phyloP scores from a whole-genome alignment of 257 asterid species.

The Primulina eburnea region DNA sequence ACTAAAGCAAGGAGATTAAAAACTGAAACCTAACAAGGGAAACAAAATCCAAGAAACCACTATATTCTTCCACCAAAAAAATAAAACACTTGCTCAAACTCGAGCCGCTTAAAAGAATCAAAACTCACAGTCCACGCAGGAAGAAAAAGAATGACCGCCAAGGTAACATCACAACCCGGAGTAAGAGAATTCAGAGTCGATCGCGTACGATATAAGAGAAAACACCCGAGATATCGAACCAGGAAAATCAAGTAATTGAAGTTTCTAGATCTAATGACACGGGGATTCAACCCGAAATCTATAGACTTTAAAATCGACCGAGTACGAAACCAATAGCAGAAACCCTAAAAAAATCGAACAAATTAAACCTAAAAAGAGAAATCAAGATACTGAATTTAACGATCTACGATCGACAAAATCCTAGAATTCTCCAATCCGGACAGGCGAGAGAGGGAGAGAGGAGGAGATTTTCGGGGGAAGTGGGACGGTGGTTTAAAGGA shows the following conservation, averaged over 20 bases:
- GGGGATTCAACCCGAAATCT: slow-evolving; percentile 8
- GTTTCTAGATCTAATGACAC: neutral
- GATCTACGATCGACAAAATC: slow-evolving; percentile 24
- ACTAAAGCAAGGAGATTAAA: slow-evolving; percentile 34
- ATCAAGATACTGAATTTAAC: slow-evolving; percentile 6
- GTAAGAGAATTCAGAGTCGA: slow-evolving; percentile 21
- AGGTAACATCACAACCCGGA: slow-evolving; percentile 15
- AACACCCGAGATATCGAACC: neutral
- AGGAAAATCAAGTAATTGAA: neutral
- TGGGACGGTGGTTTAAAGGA: neutral
- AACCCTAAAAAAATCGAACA: slow-evolving; percentile 28
- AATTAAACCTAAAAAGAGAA: slow-evolving; percentile 8
- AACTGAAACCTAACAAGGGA: slow-evolving; percentile 28
- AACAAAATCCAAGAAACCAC: slow-evolving; percentile 6
- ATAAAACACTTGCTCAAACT: neutral
- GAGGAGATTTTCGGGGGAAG: slow-evolving; percentile 7
- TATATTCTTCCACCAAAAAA: slow-evolving; percentile 12
- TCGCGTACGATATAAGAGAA: slow-evolving; percentile 3
- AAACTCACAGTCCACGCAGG: slow-evolving; percentile 29
- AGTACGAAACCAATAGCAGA: slow-evolving; percentile 11
- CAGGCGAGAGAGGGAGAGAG: slow-evolving; percentile 6
- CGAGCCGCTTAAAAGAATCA: neutral
- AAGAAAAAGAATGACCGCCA: slow-evolving; percentile 9
- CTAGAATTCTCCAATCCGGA: slow-evolving; percentile 24
- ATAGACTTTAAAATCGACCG: slow-evolving; percentile 16